Percentiles rank a stretch among this genome's conserved stretches.
Evolutionary conservation across 163 green algal species (phyloP).

Genomic region (Scenedesmus sp.): DNA sequence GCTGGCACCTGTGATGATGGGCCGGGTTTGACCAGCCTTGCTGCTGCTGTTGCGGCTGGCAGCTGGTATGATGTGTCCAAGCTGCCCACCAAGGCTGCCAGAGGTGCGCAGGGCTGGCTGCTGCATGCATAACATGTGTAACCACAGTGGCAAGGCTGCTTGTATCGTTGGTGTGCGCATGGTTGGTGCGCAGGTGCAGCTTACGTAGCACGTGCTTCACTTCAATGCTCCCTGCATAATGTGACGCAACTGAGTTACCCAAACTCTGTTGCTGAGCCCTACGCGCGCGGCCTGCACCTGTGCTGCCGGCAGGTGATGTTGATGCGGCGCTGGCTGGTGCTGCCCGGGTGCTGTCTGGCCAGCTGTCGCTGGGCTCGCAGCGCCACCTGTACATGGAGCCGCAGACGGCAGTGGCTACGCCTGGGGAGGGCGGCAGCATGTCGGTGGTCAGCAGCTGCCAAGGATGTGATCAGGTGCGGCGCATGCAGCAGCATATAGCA

Average conservation of each 20-base stretch:
- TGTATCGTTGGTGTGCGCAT: background rate
- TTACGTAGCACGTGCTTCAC: background rate
- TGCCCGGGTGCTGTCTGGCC: conserved; percentile 6
- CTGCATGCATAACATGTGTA: background rate
- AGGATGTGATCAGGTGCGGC: conserved; percentile 19
- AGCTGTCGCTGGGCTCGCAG: conserved; percentile 52
- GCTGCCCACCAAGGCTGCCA: background rate
- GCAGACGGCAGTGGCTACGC: conserved; percentile 56
- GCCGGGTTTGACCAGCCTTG: conserved; percentile 8
- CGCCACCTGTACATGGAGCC: conserved; percentile 86
- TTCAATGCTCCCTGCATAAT: background rate
- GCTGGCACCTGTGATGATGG: background rate
- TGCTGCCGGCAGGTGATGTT: conserved; percentile 32
- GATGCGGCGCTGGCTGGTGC: background rate
- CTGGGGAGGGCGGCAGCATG: conserved; percentile 71
- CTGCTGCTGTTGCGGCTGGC: conserved; percentile 25
- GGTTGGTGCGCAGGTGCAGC: background rate
- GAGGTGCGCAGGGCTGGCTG: background rate
- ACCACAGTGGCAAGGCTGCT: background rate
- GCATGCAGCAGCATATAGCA: background rate
- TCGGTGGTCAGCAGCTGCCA: conserved; percentile 69
- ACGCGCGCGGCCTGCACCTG: background rate
- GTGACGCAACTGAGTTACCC: background rate
- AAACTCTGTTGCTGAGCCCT: background rate
- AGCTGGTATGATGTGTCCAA: conserved; percentile 34